These are phyloP conservation scores for Solanum appendiculatum DNA, from an alignment of 257 asterid species.

Conservation along the genomic window DNA sequence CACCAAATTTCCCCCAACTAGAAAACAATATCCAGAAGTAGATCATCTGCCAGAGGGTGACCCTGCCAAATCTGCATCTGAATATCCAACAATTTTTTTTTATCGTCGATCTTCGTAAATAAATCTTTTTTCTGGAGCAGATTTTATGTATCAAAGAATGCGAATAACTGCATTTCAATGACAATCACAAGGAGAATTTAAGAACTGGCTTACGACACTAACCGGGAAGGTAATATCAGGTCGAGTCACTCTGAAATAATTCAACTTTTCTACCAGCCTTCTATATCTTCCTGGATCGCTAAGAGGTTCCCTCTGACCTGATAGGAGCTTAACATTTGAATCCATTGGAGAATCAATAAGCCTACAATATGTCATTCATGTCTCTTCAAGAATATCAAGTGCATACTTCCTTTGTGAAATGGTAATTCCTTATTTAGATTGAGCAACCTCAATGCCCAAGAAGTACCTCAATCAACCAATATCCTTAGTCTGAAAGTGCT, in stretches of 20 bases:
- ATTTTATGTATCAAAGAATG: background rate
- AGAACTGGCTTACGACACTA: background rate
- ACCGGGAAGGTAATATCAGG: background rate
- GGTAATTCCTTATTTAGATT: no score
- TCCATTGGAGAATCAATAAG: background rate
- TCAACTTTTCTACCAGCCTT: background rate
- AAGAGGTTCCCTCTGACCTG: background rate
- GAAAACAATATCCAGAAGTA: background rate
- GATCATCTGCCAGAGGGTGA: background rate
- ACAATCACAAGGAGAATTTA: background rate
- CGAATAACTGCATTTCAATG: background rate
- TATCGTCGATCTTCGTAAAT: background rate
- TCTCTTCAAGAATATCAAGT: no score
- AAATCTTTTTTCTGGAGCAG: background rate
- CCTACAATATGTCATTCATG: no score
- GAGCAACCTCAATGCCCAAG: no score
- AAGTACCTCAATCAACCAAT: no score
- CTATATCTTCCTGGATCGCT: background rate
- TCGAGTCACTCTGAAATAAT: background rate
- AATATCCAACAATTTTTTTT: no score
- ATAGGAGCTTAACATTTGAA: background rate
- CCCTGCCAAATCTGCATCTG: background rate
- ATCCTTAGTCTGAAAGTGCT: no score
- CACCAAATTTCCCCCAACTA: background rate
- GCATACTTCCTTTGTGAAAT: no score